Conservation (phyloP, 106 monocot species). For the Posidonia australis region DNA sequence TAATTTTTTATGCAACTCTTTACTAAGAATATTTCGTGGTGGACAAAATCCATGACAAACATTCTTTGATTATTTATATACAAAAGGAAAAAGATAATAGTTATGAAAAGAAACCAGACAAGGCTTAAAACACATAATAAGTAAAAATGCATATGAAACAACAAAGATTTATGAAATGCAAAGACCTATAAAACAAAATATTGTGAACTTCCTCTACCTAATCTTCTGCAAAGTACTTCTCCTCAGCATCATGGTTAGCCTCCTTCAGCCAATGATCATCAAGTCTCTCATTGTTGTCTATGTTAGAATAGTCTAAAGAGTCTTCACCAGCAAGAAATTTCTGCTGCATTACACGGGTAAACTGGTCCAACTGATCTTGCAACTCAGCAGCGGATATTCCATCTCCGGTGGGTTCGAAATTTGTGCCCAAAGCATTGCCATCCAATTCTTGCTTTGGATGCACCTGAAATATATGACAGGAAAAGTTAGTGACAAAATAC, state of each 20-base stretch:
- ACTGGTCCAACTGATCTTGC: slow-evolving; percentile 75
- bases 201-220: slow-evolving; percentile 8
- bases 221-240: slow-evolving; percentile 90
- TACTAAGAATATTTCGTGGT: too few species aligned
- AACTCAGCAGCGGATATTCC: slow-evolving; percentile 48
- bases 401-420: not conserved
- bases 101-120: too few species aligned
- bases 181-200: not conserved
- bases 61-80: too few species aligned
- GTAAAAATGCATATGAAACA: too few species aligned
- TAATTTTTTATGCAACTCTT: too few species aligned
- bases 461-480: not conserved
- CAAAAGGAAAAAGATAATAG: too few species aligned
- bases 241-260: slow-evolving; percentile 75
- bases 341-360: slow-evolving; percentile 83
- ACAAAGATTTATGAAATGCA: not conserved
- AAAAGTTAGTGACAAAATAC: not conserved
- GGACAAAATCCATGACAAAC: too few species aligned
- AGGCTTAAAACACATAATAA: too few species aligned
- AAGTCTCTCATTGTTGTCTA: slow-evolving; percentile 77
- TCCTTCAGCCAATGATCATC: slow-evolving; percentile 92
- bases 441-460: not conserved
- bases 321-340: slow-evolving; percentile 88
- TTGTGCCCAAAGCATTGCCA: not conserved
- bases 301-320: slow-evolving; percentile 56